These are phyloP conservation scores for Fusarium nanum DNA, from an alignment of 2,329 filamentous ascomycete species.

Conservation along the genomic window DNA sequence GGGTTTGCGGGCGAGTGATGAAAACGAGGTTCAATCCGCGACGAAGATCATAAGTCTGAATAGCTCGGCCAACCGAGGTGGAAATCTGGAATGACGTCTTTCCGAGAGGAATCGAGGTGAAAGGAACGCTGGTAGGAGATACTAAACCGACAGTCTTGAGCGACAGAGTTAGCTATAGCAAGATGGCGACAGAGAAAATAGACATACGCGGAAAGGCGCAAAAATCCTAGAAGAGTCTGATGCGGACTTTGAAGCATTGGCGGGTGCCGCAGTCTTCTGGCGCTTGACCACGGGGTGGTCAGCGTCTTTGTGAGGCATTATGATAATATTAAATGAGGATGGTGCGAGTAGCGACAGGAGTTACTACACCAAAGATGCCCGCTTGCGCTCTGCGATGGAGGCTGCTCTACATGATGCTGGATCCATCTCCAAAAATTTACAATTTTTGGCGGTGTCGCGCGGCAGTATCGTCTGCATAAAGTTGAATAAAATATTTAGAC, in stretches of 20 bases:
- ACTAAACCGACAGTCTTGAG: conserved; percentile 89
- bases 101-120: conserved; percentile 87
- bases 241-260: conserved; percentile 53
- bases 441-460: conserved; percentile 49
- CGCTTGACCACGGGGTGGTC: conserved; percentile 78
- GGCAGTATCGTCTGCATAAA: conserved; percentile 19
- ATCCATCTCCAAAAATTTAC: conserved; percentile 43
- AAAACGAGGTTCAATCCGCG: conserved; percentile 93
- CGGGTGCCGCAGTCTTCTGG: conserved; percentile 66
- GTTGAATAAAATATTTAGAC: conserved; percentile 6
- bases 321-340: conserved; percentile 37
- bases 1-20: conserved; percentile 90
- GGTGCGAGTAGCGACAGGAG: background rate
- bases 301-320: conserved; percentile 68
- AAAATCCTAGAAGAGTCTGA: conserved; percentile 80
- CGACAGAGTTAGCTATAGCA: conserved; percentile 5
- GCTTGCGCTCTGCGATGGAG: conserved; percentile 36
- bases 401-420: conserved; percentile 35
- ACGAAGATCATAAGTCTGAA: conserved; percentile 96
- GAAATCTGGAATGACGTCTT: conserved; percentile 98
- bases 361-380: conserved; percentile 25
- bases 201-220: conserved; percentile 86
- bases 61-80: conserved; percentile 87
- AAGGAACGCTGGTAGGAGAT: conserved; percentile 89
- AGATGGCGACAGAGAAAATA: background rate